Percentiles rank a stretch among this genome's conserved stretches.
Evolutionary conservation across 164 flowering plant genomes (phyloP).

Genomic region (Berberis thunbergii): DNA sequence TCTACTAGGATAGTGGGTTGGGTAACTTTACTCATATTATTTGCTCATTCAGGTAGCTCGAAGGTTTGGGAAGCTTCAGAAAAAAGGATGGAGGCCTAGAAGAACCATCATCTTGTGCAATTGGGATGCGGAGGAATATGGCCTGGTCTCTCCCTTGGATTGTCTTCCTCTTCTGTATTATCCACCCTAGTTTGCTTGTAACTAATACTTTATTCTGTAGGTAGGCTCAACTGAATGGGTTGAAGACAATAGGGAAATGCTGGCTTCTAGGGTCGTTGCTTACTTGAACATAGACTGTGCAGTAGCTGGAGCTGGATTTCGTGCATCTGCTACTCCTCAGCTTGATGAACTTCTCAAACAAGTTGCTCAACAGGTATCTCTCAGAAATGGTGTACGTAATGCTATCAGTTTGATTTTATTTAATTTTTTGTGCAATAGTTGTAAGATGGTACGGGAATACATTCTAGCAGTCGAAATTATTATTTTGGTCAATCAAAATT

Average conservation of each 20-base stretch:
- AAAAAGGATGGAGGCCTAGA: conserved; percentile 61
- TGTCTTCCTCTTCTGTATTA: conserved; percentile 1
- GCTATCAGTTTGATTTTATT: not conserved
- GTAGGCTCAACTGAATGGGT: conserved; percentile 84
- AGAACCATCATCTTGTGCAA: conserved; percentile 66
- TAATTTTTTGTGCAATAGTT: not conserved
- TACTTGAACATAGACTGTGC: conserved; percentile 66
- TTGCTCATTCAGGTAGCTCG: conserved; percentile 33
- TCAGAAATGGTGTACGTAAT: not conserved
- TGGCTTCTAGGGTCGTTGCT: conserved; percentile 57
- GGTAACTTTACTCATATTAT: not conserved
- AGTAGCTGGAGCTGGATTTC: conserved; percentile 53
- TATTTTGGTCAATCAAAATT: too few species aligned
- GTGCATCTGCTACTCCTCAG: conserved; percentile 72
- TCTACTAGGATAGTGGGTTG: not conserved
- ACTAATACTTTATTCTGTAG: conserved; percentile 20
- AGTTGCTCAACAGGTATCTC: conserved; percentile 51
- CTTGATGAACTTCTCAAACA: conserved; percentile 56
- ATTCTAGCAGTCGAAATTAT: too few species aligned
- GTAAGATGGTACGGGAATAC: not conserved
- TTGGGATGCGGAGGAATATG: conserved; percentile 91
- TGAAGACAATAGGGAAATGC: conserved; percentile 66
- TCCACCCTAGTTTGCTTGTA: not conserved
- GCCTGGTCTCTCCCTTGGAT: conserved; percentile 47
- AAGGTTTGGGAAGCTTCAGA: conserved; percentile 52